A percentile compares a stretch with the other conserved stretches of the same genome.
Evolutionary conservation across 306 rosid genomes (phyloP).

Genomic region (Glycyrrhiza uralensis): DNA sequence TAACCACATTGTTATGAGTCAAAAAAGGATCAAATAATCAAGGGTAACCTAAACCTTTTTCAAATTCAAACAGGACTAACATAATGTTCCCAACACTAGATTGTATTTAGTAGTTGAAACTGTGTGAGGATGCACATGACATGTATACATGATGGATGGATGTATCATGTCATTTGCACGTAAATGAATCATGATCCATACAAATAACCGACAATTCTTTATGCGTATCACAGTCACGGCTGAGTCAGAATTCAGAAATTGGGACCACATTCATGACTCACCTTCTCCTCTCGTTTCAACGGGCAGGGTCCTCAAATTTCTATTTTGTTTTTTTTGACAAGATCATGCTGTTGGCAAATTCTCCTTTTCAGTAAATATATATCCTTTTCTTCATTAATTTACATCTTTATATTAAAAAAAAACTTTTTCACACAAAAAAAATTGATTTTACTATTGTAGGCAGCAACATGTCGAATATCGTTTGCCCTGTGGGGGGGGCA

Average conservation of each 20-base stretch:
- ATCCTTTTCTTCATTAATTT: no score
- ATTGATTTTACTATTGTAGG: neutral
- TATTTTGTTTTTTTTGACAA: neutral
- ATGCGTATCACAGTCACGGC: conserved; percentile 42
- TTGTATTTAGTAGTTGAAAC: neutral
- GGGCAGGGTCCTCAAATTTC: neutral
- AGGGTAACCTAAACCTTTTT: conserved; percentile 25
- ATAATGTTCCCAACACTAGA: neutral
- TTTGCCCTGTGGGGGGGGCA: no score
- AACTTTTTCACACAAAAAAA: neutral
- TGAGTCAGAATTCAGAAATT: conserved; percentile 43
- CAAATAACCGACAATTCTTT: neutral
- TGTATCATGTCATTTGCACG: neutral
- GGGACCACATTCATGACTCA: conserved; percentile 47
- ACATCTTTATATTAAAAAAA: neutral
- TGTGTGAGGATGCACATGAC: neutral
- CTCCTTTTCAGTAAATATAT: conserved; percentile 21
- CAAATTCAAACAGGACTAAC: conserved; percentile 2
- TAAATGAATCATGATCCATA: conserved; percentile 1
- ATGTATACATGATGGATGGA: neutral
- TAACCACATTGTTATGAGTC: conserved; percentile 12
- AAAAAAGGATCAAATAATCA: neutral
- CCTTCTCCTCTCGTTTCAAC: conserved; percentile 8
- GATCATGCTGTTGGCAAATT: neutral
- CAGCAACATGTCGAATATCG: no score